Conservation (phyloP, 208 protist genomes). For the Strigomonas culicis region DNA sequence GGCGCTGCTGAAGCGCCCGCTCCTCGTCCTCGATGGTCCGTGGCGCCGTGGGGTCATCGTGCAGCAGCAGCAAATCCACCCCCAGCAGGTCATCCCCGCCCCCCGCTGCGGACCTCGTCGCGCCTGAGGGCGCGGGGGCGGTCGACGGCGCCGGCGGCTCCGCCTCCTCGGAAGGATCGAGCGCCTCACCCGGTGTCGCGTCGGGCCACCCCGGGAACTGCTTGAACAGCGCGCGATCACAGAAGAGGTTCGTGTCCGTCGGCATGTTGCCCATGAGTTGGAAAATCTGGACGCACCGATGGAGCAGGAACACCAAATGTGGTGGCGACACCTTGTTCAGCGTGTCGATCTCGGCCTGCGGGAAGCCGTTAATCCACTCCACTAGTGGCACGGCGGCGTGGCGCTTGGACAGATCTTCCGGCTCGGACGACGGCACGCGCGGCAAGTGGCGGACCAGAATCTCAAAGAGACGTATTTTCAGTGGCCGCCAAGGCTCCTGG, state of each 20-base stretch:
- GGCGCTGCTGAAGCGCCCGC: background rate
- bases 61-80: no score
- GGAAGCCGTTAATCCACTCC: constrained; percentile 72
- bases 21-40: constrained; percentile 9
- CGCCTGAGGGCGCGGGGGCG: background rate
- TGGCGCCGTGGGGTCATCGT: no score
- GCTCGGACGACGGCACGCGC: constrained; percentile 27
- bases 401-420: background rate
- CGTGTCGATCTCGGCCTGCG: constrained; percentile 42
- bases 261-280: constrained; percentile 54
- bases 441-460: constrained; percentile 67
- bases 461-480: constrained; percentile 50
- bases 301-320: constrained; percentile 39
- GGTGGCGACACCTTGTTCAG: constrained; percentile 53
- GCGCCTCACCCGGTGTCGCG: background rate
- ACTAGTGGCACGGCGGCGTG: constrained; percentile 30
- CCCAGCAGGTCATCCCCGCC: no score
- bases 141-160: background rate
- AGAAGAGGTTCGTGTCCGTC: constrained; percentile 48
- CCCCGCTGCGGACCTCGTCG: background rate
- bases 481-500: constrained; percentile 3
- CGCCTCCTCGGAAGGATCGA: background rate
- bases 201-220: constrained; percentile 13
- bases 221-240: background rate
- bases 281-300: constrained; percentile 61